phyloP scores from a whole-genome alignment of 257 asterid genomes.

The Paraleonurus japonicus region DNA sequence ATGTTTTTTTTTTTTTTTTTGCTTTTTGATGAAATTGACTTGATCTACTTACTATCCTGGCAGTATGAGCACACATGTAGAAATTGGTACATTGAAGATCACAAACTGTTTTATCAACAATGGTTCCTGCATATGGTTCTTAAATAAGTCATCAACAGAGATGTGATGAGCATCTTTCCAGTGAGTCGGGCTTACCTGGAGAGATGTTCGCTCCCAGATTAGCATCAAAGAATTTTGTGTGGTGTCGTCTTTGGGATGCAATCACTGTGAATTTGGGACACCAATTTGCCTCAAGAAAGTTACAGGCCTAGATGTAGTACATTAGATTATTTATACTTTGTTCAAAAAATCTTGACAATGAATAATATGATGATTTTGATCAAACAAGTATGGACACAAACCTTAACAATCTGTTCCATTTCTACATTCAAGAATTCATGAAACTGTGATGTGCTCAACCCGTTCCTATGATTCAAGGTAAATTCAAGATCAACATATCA shows the following conservation, averaged over 20 bases:
- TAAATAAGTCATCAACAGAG: background rate
- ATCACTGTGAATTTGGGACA: conserved; percentile 47
- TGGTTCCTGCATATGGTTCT: conserved; percentile 26
- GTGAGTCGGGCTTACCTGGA: conserved; percentile 34
- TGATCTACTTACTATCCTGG: conserved; percentile 29
- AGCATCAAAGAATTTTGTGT: conserved; percentile 45
- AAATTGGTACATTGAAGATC: conserved; percentile 29
- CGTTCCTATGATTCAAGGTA: conserved; percentile 26
- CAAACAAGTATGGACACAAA: conserved; percentile 3
- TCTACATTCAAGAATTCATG: conserved; percentile 33
- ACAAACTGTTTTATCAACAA: conserved; percentile 36
- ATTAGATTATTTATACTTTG: background rate
- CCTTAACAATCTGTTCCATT: conserved; percentile 48
- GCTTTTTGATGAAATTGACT: background rate
- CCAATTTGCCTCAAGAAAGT: conserved; percentile 49
- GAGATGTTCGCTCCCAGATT: conserved; percentile 30
- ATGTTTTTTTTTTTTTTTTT: background rate
- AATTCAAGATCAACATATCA: background rate
- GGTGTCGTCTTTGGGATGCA: conserved; percentile 49
- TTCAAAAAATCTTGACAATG: background rate
- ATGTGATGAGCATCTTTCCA: background rate
- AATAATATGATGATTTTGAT: background rate
- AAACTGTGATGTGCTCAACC: conserved; percentile 39
- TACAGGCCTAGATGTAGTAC: conserved; percentile 37
- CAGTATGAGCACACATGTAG: conserved; percentile 37